These are phyloP conservation scores for Byssoonygena ceratinophila DNA, from an alignment of 2,329 filamentous ascomycete species.

Conservation along the genomic window DNA sequence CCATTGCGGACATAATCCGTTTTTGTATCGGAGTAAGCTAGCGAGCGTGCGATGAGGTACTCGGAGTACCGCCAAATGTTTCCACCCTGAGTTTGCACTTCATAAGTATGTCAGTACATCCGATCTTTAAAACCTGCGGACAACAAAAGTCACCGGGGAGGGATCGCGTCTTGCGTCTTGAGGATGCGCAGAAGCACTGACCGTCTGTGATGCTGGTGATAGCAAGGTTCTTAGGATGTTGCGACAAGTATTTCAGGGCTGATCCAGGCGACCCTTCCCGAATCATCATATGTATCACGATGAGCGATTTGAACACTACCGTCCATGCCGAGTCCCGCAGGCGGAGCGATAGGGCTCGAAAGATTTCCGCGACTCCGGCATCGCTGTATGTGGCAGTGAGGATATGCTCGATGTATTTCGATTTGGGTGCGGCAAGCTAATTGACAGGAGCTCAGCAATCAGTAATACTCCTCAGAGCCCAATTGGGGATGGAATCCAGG, in stretches of 20 bases:
- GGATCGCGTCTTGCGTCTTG: not conserved
- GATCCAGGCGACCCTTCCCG: slow-evolving; percentile 84
- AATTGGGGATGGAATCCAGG: not conserved
- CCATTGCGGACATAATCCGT: slow-evolving; percentile 80
- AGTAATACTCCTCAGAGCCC: not conserved
- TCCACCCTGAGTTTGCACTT: slow-evolving; percentile 85
- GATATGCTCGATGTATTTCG: slow-evolving; percentile 98
- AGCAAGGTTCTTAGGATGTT: slow-evolving; percentile 70
- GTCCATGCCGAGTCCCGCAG: slow-evolving; percentile 97
- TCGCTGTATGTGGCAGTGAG: slow-evolving; percentile 90
- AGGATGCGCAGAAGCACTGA: slow-evolving; percentile 36
- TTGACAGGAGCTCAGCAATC: not conserved
- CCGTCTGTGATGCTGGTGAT: slow-evolving; percentile 89
- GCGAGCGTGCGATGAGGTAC: slow-evolving; percentile 73
- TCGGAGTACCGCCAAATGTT: slow-evolving; percentile 88
- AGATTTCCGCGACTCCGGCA: slow-evolving; percentile 88
- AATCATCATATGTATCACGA: slow-evolving; percentile 95
- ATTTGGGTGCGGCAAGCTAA: slow-evolving; percentile 89
- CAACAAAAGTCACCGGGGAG: not conserved
- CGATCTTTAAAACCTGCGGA: not conserved
- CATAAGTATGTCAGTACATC: not conserved
- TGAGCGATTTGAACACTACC: slow-evolving; percentile 96
- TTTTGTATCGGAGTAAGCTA: slow-evolving; percentile 72
- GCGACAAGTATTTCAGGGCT: slow-evolving; percentile 72
- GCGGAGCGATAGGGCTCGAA: slow-evolving; percentile 77